Base-by-base conservation (phyloP, 176 grass and related monocot genomes). In the Ananas comosus region DNA sequence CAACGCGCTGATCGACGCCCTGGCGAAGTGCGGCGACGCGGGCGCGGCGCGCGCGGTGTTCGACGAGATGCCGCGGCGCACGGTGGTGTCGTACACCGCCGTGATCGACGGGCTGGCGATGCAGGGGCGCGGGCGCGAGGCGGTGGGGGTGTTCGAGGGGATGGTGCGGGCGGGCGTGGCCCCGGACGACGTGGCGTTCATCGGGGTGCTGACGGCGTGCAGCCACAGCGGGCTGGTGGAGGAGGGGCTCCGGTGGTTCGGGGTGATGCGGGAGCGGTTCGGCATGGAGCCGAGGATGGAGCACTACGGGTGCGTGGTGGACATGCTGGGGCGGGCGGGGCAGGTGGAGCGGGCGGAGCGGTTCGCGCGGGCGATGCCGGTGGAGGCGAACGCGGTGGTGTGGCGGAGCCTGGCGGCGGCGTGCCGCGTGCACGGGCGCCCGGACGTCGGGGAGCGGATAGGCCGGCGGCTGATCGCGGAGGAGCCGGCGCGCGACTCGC, bases 21-120 rank as follows among this genome's bases (percentile, higher is more conserved):
- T 91, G 0, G 84, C 84, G 49, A 87, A 91, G 75, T 87, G 88
- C 6, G 88, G 88, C 21, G 88, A 91, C 56, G 74, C 87, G 2
- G 81, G 87, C 67, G 84, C 69, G 4, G 81, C 81, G 0, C 48
- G 87, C 65, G 79, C 66, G 0, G 69, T 85, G 72, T 87, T 91
- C 10, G 33, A 87, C 23, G 72, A 74, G 21, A 91, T 87, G 88
- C 65, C 75, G 53, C 79, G 71, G 53, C 70, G 66, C 10, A 87
- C 68, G 24, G 80, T 91, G 11, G 82, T 87, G 50, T 91, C 88
- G 28, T 91, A 85, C 82, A 91, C 88, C 0, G 68, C 79, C 0
- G 79, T 87, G 65, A 91, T 91, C 51, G 88, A 91, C n/a, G 85
- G 78, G 10, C 88, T 91, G 42, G 88, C 88, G 0, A 87, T 91